Base-by-base conservation (phyloP, 73 alveolate genomes). In the Breviolum minutum region DNA sequence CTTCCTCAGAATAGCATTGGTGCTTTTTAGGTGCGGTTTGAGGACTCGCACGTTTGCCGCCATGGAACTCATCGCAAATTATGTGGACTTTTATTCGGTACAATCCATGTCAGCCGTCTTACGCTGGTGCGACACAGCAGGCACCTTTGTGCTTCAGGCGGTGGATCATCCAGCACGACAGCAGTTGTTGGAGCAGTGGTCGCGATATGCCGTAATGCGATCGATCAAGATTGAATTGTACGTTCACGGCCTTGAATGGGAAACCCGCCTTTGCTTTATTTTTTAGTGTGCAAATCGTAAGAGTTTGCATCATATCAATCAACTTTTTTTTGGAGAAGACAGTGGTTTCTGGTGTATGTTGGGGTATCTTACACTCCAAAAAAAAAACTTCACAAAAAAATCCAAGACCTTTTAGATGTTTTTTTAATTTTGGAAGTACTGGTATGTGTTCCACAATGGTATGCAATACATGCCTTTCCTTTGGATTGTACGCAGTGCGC, bases 41-140 rank as follows among this genome's bases (percentile, higher is more conserved):
- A 26, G 27, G 82, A 29, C 27, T 29, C 14, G 82, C 24, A 73
- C 27, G 17, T 13, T 0, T 16, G 8, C 24, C 0, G 77, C 94
- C 94, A 92, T 92, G 98, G 90, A 92, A 24, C 71, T 92, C 27
- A n/a, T 92, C 29, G 98, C 98, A n/a, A 92, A 92, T 48, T 92
- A 92, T 20, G 90, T 92, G 89, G 98, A 92, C 68, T 92, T 19
- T 81, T 16, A 32, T 54, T 19, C 89, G 7, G 64, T 63, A 29
- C 83, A 74, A 29, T 9, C 81, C 61, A 7, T 92, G 29, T 54
- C 91, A 4, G 98, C 98, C 7, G 90, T 76, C 27, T 89, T 76
- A 20, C 74, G 89, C 26, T 90, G 97, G 97, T 90, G 97, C 24
- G 97, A 90, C 88, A 90, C 97, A 2, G 97, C 97, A 14, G 97